Evolutionary conservation across 108 stramenopile genomes (phyloP).

Genomic region (Phaeodactylum tricornutum): DNA sequence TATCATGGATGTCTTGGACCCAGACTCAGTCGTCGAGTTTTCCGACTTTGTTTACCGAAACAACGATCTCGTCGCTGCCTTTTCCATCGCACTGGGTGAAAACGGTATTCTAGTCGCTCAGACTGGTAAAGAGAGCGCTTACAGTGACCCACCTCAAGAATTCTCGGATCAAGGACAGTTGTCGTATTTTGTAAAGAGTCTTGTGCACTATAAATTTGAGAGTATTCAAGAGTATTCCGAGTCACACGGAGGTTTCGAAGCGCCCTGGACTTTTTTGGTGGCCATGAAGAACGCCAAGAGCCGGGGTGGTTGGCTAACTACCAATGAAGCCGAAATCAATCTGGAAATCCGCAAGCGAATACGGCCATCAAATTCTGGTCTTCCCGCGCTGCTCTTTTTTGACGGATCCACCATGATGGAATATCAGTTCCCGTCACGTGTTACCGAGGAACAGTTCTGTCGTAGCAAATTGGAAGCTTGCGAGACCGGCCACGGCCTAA

Average conservation of each 20-base stretch:
- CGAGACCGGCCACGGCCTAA: conserved; percentile 14
- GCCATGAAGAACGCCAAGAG: conserved; percentile 5
- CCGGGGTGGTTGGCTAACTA: neutral
- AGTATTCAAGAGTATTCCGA: conserved; percentile 51
- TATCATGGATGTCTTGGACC: conserved; percentile 38
- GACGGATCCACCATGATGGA: conserved; percentile 7
- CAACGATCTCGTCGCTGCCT: conserved; percentile 4
- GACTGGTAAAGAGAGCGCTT: conserved; percentile 27
- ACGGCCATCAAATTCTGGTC: neutral
- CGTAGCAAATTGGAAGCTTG: no score
- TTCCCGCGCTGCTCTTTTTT: conserved; percentile 1
- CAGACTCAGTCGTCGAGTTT: conserved; percentile 30
- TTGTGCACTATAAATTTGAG: conserved; percentile 40
- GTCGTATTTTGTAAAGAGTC: conserved; percentile 29
- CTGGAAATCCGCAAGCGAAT: neutral
- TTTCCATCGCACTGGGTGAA: conserved; percentile 9
- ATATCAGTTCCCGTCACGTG: conserved; percentile 6
- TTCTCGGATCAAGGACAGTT: conserved; percentile 20
- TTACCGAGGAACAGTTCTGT: conserved; percentile 3
- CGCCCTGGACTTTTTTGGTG: conserved; percentile 41
- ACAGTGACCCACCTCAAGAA: conserved; percentile 18
- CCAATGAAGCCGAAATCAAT: conserved; percentile 5
- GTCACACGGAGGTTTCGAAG: conserved; percentile 39
- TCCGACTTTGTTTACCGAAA: conserved; percentile 29
- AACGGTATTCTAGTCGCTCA: conserved; percentile 36